Conservation (phyloP, 805 yeast genomes). For the Kluyveromyces starmeri region DNA sequence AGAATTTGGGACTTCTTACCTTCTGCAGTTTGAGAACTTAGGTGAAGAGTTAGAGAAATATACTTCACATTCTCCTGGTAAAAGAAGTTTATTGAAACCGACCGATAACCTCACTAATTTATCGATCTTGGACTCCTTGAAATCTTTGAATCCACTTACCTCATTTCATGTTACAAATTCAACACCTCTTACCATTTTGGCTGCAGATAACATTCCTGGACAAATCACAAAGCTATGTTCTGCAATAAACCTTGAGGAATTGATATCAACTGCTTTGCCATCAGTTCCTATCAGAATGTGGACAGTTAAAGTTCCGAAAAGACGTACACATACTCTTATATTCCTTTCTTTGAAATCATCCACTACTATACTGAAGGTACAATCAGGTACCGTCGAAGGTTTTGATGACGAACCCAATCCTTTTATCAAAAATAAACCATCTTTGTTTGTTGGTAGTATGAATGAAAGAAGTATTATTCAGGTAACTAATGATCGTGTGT, state of each 20-base stretch:
- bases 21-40: conserved; percentile 72
- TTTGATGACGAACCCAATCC: conserved; percentile 66
- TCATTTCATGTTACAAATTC: conserved; percentile 30
- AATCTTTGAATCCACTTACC: conserved; percentile 42
- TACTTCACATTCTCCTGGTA: conserved; percentile 28
- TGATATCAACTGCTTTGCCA: conserved; percentile 75
- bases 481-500: conserved; percentile 59
- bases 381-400: conserved; percentile 54
- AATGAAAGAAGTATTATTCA: conserved; percentile 61
- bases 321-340: conserved; percentile 18
- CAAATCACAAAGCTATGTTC: conserved; percentile 34
- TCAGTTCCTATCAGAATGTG: conserved; percentile 51
- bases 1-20: conserved; percentile 50
- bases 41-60: conserved; percentile 40
- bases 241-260: conserved; percentile 50
- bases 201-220: conserved; percentile 29
- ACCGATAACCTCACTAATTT: conserved; percentile 42
- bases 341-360: conserved; percentile 18
- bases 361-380: conserved; percentile 19
- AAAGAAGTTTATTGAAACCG: conserved; percentile 22
- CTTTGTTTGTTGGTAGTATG: conserved; percentile 61
- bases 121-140: conserved; percentile 43
- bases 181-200: conserved; percentile 22
- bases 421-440: conserved; percentile 48
- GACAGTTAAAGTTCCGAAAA: conserved; percentile 43